Evolutionary conservation across 140 eudicot genomes (phyloP), one percentile per base, ranked within the genome.

Genomic region (Stevia rebaudiana): DNA sequence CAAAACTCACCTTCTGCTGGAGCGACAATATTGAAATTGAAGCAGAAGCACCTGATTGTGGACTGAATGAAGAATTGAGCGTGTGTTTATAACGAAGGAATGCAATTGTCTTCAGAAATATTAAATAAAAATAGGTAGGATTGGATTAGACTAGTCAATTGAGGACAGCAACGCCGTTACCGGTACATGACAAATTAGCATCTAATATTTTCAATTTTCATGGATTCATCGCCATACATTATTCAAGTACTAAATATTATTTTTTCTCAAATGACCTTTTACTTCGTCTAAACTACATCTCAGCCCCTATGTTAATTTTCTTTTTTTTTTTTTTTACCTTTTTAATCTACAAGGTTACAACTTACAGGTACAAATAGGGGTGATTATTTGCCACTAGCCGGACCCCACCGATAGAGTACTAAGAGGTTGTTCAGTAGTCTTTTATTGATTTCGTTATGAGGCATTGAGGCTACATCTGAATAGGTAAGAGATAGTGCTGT

Each of bases 181-280:
- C 63, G 16, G 4, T 37, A 74, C 15, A 67, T 30, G 74, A 74
- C 74, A 74, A 74, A 67, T 31, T 12, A 56, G 79, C 74, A 67
- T 74, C 74, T 37, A 37, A 48, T n/a, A n/a, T n/a, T n/a, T n/a
- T n/a, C n/a, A n/a, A 41, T 58, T 66, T 74, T 57, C 43, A 72
- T 40, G 59, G 49, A 72, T 63, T 47, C 40, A 72, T 63, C 63
- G 59, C 71, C 71, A 52, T 42, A 52, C 42, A n/a, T 52, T 63
- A 53, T 63, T 53, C 56, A 10, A 16, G 49, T 42, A 61, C 36
- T 11, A 1, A 3, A 39, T 4, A 17, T 19, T 8, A 36, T 36
- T 36, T 0, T 36, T 36, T 36, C 8, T 2, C 11, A 3, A 36
- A 36, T 3, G 33, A 62, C 74, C 71, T 47, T 74, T 55, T 4